Evolutionary conservation across 2,329 filamentous ascomycete genomes (phyloP).

Genomic region (Salinomyces thailandicus): DNA sequence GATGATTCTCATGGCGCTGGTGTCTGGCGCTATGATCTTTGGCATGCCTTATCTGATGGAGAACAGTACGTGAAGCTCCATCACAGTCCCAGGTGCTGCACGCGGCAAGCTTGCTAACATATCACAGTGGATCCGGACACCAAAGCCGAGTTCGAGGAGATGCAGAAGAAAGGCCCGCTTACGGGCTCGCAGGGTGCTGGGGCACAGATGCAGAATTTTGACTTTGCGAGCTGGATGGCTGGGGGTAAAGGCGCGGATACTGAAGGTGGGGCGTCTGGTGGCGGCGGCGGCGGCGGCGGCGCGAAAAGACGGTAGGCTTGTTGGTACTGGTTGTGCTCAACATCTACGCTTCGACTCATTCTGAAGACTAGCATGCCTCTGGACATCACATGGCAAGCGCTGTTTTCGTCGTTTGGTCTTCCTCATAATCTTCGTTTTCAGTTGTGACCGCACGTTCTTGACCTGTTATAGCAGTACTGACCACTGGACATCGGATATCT

Average conservation of each 20-base stretch:
- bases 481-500: too few relatives aligned
- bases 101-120: constrained; percentile 12
- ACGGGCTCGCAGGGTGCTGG: constrained; percentile 30
- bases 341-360: too few relatives aligned
- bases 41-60: constrained; percentile 94
- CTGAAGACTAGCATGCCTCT: too few relatives aligned
- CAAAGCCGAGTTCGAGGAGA: constrained; percentile 82
- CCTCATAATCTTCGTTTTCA: too few relatives aligned
- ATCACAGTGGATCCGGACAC: constrained; percentile 87
- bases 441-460: too few relatives aligned
- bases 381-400: too few relatives aligned
- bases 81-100: background rate
- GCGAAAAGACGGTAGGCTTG: too few relatives aligned
- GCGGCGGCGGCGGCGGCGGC: constrained; percentile 7
- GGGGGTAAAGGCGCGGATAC: constrained; percentile 34
- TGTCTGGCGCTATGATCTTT: constrained; percentile 72
- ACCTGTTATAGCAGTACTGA: too few relatives aligned
- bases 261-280: constrained; percentile 5
- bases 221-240: constrained; percentile 59
- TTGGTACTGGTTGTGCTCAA: too few relatives aligned
- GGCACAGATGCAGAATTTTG: constrained; percentile 51
- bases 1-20: constrained; percentile 87
- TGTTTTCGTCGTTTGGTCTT: too few relatives aligned
- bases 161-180: constrained; percentile 66
- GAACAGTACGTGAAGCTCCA: constrained; percentile 60